These are phyloP conservation scores for Penicillium waksmanii DNA, from an alignment of 495 filamentous ascomycete species.

Conservation along the genomic window DNA sequence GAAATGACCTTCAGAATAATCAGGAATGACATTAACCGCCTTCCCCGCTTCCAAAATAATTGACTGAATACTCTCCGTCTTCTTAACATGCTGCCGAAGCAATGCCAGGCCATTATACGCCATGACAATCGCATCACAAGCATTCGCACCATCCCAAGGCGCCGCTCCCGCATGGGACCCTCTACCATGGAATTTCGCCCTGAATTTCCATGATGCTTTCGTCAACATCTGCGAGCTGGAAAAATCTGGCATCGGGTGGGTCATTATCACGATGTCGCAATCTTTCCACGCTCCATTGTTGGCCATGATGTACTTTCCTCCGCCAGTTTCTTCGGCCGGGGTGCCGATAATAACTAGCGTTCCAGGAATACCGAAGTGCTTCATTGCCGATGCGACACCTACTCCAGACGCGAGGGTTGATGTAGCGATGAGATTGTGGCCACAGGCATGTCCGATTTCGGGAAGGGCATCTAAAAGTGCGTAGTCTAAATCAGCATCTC, in stretches of 20 bases:
- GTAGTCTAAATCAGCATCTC: no score
- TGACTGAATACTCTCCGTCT: constrained; percentile 18
- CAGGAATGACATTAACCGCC: constrained; percentile 58
- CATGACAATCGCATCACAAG: constrained; percentile 18
- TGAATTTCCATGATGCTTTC: constrained; percentile 6
- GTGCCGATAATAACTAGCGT: constrained; percentile 63
- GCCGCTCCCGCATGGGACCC: constrained; percentile 15
- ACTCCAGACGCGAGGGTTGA: constrained; percentile 56
- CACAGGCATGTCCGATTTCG: constrained; percentile 60
- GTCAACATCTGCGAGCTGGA: constrained; percentile 42
- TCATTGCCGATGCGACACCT: constrained; percentile 48
- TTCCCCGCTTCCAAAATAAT: constrained; percentile 21
- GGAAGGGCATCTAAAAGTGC: constrained; percentile 45
- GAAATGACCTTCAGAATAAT: constrained; percentile 40
- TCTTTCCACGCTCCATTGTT: constrained; percentile 59
- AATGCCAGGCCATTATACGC: constrained; percentile 15
- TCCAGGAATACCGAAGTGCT: constrained; percentile 43
- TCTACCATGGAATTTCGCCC: constrained; percentile 13
- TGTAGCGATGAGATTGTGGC: constrained; percentile 66
- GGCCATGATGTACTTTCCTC: constrained; percentile 64
- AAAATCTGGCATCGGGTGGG: constrained; percentile 47
- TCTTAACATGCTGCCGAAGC: constrained; percentile 20
- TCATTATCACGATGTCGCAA: constrained; percentile 59
- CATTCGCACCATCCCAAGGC: constrained; percentile 20
- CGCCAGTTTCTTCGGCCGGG: constrained; percentile 65